phyloP scores from a whole-genome alignment of 2,329 filamentous ascomycete genomes.

The Aspergillus cejpii region DNA sequence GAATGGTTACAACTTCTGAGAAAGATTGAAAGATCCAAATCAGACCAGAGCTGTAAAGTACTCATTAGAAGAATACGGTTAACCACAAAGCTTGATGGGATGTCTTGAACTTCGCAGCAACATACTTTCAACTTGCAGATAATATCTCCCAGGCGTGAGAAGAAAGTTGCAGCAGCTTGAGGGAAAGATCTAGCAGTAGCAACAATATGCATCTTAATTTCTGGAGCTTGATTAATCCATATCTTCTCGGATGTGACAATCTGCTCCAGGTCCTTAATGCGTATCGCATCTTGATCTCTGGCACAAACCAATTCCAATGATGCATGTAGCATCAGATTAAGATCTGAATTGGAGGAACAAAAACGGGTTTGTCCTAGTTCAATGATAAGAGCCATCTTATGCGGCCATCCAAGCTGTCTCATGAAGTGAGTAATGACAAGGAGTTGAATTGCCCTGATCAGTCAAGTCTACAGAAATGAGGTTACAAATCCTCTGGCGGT shows the following conservation, averaged over 20 bases:
- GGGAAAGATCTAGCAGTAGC: slow-evolving; percentile 4
- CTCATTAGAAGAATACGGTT: not conserved
- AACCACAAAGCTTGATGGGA: not conserved
- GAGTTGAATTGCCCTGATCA: too few species aligned
- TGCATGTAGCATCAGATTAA: slow-evolving; percentile 19
- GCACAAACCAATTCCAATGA: slow-evolving; percentile 13
- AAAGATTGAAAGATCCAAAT: slow-evolving; percentile 23
- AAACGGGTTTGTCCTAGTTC: slow-evolving; percentile 19
- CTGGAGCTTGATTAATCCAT: slow-evolving; percentile 28
- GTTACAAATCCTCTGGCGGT: too few species aligned
- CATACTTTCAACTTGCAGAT: slow-evolving; percentile 24
- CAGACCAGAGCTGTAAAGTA: slow-evolving; percentile 26
- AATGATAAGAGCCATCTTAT: slow-evolving; percentile 19
- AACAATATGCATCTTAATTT: slow-evolving; percentile 22
- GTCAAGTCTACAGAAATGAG: too few species aligned
- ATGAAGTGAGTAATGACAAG: not conserved
- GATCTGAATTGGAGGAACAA: slow-evolving; percentile 6
- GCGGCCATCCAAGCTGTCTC: not conserved
- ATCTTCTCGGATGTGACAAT: slow-evolving; percentile 7
- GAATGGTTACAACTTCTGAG: slow-evolving; percentile 16
- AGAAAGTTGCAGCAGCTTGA: slow-evolving; percentile 5
- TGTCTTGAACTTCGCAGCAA: not conserved
- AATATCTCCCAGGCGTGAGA: slow-evolving; percentile 16
- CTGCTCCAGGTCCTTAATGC: slow-evolving; percentile 3
- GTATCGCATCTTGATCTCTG: not conserved